Conservation (phyloP, 176 grass and related monocot genomes). For the Triticum turgidum region DNA sequence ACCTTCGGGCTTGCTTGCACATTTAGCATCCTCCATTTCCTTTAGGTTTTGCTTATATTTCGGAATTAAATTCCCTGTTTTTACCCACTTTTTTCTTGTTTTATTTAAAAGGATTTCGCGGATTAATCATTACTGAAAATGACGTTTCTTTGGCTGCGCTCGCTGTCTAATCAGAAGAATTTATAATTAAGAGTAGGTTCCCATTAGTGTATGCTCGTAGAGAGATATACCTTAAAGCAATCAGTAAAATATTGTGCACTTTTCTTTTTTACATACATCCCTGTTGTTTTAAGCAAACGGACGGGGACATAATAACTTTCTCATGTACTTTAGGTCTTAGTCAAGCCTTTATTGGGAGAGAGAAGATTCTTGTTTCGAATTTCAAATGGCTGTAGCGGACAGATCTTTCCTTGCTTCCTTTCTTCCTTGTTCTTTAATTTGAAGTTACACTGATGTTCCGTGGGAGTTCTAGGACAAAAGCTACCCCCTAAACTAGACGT, state of each 20-base stretch:
- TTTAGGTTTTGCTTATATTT: background rate
- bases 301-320: constrained; percentile 34
- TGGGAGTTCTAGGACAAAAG: constrained; percentile 22
- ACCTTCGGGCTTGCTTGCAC: constrained; percentile 30
- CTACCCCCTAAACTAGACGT: constrained; percentile 10
- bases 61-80: background rate
- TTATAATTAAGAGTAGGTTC: background rate
- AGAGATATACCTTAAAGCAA: background rate
- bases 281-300: constrained; percentile 34
- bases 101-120: background rate
- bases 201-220: constrained; percentile 12
- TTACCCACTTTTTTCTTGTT: background rate
- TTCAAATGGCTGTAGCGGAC: constrained; percentile 44
- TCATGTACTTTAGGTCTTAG: constrained; percentile 43
- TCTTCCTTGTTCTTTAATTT: constrained; percentile 25
- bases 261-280: constrained; percentile 6
- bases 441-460: constrained; percentile 24
- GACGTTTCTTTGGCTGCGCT: background rate
- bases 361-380: constrained; percentile 39
- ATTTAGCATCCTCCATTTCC: background rate
- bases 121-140: constrained; percentile 10
- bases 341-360: constrained; percentile 42
- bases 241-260: constrained; percentile 1
- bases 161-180: background rate
- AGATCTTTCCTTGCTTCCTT: constrained; percentile 10